Base-by-base conservation (phyloP, 2,329 filamentous ascomycete species). In the Plenodomus lindquistii region DNA sequence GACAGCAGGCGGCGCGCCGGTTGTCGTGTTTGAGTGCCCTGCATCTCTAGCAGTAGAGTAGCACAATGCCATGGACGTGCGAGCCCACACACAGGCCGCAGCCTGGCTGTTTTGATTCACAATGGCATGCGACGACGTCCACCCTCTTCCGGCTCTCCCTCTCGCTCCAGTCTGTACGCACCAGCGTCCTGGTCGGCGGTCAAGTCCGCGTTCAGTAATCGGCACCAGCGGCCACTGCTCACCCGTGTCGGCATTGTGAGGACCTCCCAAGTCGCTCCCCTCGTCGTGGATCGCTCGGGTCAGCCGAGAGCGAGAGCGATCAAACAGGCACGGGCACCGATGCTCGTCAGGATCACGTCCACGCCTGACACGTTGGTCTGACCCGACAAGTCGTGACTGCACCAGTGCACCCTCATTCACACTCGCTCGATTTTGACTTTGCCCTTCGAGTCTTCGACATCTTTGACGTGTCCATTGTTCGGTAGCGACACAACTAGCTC, bases 211-310 rank as follows among this genome's bases (percentile, higher is more conserved):
- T 35, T 13, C 40, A n/a, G 8, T n/a, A 42, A 31, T 15, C 27
- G 27, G 27, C 27, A 15, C 11, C 9, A 13, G 27, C 27, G 27
- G 27, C 27, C 27, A 24, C 10, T 24, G 22, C 22, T 10, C 22
- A 24, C 54, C 54, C 50, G 50, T 52, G 60, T 59, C 59, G 59
- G 54, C 58, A 59, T 62, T 56, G 59, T 57, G 53, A 57, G 15
- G 52, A 40, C 57, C 55, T 56, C 54, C 49, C 27, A 8, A 31
- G 11, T 31, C 11, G 27, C 27, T 31, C 6, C 56, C 64, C 65
- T 64, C 57, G 64, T 56, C 53, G 63, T 58, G 60, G 65, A 68
- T 68, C 66, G 49, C 57, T 63, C 61, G 66, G 62, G 50, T 57
- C 50, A 58, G 55, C 61, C 66, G 60, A 66, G 42, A 45, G 57